Evolutionary conservation across 129 eudicot genomes (phyloP).

Genomic region (Helianthus annuus): HanXRQr2.0-SUNRISE NC_035447.2:122792177-122792676

Average conservation of each 20-base stretch:
- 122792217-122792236: constrained; percentile 11
- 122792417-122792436: constrained; percentile 27
- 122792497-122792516: constrained; percentile 28
- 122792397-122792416: constrained; percentile 42
- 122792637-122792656: constrained; percentile 32
- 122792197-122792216: constrained; percentile 40
- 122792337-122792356: constrained; percentile 50
- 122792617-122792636: constrained; percentile 26
- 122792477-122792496: constrained; percentile 34
- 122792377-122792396: constrained; percentile 17
- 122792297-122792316: constrained; percentile 26
- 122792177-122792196: constrained; percentile 36
- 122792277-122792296: background rate
- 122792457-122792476: constrained; percentile 34
- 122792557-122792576: constrained; percentile 14
- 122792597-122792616: constrained; percentile 30
- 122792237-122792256: background rate
- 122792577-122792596: constrained; percentile 1
- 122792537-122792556: constrained; percentile 50
- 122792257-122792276: background rate
- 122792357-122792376: constrained; percentile 29
- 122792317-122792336: constrained; percentile 37
- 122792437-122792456: constrained; percentile 31
- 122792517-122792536: constrained; percentile 39
- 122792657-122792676: constrained; percentile 24